phyloP scores from a whole-genome alignment of 1,284 basidiomycete genomes.

The Marasmius tenuissimus region DNA sequence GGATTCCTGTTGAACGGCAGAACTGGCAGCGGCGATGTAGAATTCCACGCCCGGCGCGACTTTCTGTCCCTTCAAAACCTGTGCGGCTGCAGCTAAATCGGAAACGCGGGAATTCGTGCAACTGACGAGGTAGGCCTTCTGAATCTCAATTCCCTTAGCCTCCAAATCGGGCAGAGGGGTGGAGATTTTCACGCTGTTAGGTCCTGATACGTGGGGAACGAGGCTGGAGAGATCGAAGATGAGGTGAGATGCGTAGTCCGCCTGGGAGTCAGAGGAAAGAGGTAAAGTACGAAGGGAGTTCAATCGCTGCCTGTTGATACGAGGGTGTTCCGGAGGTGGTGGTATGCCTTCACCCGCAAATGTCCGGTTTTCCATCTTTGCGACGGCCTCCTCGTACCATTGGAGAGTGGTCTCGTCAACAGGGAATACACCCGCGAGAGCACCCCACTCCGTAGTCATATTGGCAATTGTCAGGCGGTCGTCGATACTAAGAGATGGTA shows the following conservation, averaged over 20 bases:
- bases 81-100: constrained; percentile 90
- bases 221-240: constrained; percentile 92
- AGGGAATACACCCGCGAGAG: constrained; percentile 94
- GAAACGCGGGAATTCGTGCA: constrained; percentile 98
- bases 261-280: constrained; percentile 75
- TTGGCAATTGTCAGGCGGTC: constrained; percentile 95
- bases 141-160: constrained; percentile 75
- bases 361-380: constrained; percentile 77
- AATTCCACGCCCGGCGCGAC: constrained; percentile 93
- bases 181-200: constrained; percentile 96
- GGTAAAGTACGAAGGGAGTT: constrained; percentile 59
- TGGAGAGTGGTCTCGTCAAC: constrained; percentile 80
- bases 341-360: constrained; percentile 62
- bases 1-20: constrained; percentile 87
- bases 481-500: constrained; percentile 82
- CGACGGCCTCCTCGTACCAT: constrained; percentile 88
- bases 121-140: constrained; percentile 98
- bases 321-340: constrained; percentile 79
- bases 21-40: constrained; percentile 95
- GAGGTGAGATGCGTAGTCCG: constrained; percentile 87
- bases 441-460: constrained; percentile 99
- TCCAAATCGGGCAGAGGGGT: constrained; percentile 87
- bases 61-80: constrained; percentile 82
- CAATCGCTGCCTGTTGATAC: constrained; percentile 80
- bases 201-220: constrained; percentile 94